phyloP scores from a whole-genome alignment of 2,329 filamentous ascomycete species.

The Cladophialophora carrionii region DNA sequence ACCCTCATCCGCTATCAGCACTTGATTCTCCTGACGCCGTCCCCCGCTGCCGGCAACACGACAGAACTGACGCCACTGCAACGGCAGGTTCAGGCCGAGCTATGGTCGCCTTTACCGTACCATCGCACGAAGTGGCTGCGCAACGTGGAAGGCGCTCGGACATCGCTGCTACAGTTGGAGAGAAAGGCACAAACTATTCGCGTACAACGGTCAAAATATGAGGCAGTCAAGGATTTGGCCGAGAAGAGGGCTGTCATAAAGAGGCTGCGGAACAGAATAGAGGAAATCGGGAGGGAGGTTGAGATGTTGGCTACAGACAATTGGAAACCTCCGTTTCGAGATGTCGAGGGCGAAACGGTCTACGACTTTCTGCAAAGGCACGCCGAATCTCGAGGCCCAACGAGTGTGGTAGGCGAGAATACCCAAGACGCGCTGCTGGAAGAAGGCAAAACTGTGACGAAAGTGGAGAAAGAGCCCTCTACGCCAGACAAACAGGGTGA shows the following conservation, averaged over 20 bases:
- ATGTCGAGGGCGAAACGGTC: conserved; percentile 32
- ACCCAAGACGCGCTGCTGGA: conserved; percentile 17
- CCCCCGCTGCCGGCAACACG: conserved; percentile 25
- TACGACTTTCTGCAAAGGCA: conserved; percentile 32
- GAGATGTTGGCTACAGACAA: conserved; percentile 26
- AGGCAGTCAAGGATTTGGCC: conserved; percentile 47
- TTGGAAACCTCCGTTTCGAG: conserved; percentile 20
- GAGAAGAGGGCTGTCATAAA: conserved; percentile 43
- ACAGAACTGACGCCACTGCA: conserved; percentile 43
- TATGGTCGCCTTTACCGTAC: conserved; percentile 47
- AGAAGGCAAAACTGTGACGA: conserved; percentile 27
- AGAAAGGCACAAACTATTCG: conserved; percentile 47
- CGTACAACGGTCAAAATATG: conserved; percentile 45
- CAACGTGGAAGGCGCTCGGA: conserved; percentile 53
- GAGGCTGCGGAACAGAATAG: conserved; percentile 32
- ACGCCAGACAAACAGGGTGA: conserved; percentile 10
- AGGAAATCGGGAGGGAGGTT: conserved; percentile 36
- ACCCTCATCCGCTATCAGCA: conserved; percentile 51
- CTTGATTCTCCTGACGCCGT: conserved; percentile 44
- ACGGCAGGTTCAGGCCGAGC: conserved; percentile 36
- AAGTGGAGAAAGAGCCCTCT: background rate
- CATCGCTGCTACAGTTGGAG: conserved; percentile 48
- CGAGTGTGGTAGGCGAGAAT: background rate
- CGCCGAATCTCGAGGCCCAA: background rate
- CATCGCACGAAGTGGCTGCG: conserved; percentile 47